A percentile compares a stretch with the other conserved stretches of the same genome.
Conservation (phyloP, 164 flowering plant genomes). For the Paratinospora sagittata region DNA sequence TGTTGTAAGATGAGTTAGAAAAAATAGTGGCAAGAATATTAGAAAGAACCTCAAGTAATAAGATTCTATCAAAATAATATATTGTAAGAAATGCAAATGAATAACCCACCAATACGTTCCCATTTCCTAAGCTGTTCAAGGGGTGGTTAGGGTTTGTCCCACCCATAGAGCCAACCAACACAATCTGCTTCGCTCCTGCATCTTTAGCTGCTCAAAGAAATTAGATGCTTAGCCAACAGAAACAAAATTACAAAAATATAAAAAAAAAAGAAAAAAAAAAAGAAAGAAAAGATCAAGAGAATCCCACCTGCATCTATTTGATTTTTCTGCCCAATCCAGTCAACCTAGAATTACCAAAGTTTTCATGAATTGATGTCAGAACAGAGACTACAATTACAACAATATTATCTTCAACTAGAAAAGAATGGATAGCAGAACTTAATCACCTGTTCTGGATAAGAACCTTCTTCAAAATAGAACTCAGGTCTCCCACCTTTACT, state of each 20-base stretch:
- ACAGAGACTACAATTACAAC: background rate
- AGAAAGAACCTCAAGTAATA: too few relatives aligned
- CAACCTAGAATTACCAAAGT: conserved; percentile 49
- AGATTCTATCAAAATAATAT: too few relatives aligned
- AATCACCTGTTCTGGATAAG: conserved; percentile 84
- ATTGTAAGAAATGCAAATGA: background rate
- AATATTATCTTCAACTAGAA: background rate
- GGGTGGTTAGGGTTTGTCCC: conserved; percentile 77
- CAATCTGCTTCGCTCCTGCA: conserved; percentile 92
- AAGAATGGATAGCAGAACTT: background rate
- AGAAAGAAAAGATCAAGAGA: too few relatives aligned
- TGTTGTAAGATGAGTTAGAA: background rate
- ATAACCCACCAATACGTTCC: conserved; percentile 73
- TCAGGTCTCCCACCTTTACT: conserved; percentile 83
- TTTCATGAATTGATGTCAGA: background rate
- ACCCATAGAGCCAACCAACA: conserved; percentile 97
- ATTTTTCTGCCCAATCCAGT: conserved; percentile 98
- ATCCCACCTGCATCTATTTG: conserved; percentile 91
- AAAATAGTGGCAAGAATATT: background rate
- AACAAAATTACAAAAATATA: background rate
- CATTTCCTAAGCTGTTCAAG: conserved; percentile 82
- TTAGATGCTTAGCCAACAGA: conserved; percentile 1
- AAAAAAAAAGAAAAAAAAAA: too few relatives aligned
- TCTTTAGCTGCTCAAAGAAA: conserved; percentile 61
- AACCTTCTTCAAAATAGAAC: conserved; percentile 86